A percentile compares a stretch with the other conserved stretches of the same genome.
These are phyloP conservation scores for Ogataea philodendri DNA, from an alignment of 805 yeast genomes.

Conservation along the genomic window DNA sequence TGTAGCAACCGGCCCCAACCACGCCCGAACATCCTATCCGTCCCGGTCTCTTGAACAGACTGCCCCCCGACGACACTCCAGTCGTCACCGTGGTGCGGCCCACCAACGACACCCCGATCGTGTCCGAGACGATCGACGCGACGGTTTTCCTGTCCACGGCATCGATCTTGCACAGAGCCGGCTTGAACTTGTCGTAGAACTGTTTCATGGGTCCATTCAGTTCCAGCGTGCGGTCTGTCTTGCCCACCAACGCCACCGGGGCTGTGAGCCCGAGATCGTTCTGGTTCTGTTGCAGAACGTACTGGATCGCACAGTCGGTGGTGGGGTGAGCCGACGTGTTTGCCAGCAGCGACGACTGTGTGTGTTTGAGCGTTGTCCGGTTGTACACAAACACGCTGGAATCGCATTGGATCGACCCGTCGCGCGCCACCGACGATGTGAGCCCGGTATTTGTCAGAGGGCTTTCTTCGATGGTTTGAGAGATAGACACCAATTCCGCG, in stretches of 20 bases:
- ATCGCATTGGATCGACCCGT: constrained; percentile 46
- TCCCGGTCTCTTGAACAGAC: constrained; percentile 47
- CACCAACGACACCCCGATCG: constrained; percentile 41
- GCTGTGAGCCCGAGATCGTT: constrained; percentile 29
- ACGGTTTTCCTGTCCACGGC: not conserved
- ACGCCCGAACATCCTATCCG: constrained; percentile 55
- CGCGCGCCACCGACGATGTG: constrained; percentile 43
- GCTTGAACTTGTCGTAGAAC: constrained; percentile 10
- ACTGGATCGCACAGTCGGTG: constrained; percentile 23
- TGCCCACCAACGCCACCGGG: constrained; percentile 32
- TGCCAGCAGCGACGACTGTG: constrained; percentile 19
- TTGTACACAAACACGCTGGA: constrained; percentile 35
- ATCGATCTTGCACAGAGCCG: constrained; percentile 2
- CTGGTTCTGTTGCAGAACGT: constrained; percentile 24
- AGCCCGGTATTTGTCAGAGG: constrained; percentile 48
- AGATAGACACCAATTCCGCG: constrained; percentile 8
- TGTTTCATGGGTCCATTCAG: constrained; percentile 15
- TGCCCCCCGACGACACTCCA: constrained; percentile 55
- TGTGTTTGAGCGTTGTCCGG: constrained; percentile 12
- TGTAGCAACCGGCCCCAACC: constrained; percentile 44
- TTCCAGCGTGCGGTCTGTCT: constrained; percentile 6
- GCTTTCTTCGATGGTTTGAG: constrained; percentile 33
- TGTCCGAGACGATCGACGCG: constrained; percentile 37
- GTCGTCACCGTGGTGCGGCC: constrained; percentile 11
- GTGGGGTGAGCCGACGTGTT: constrained; percentile 33